phyloP scores from a whole-genome alignment of 768 basidiomycete species.

The Suillus spraguei region DNA sequence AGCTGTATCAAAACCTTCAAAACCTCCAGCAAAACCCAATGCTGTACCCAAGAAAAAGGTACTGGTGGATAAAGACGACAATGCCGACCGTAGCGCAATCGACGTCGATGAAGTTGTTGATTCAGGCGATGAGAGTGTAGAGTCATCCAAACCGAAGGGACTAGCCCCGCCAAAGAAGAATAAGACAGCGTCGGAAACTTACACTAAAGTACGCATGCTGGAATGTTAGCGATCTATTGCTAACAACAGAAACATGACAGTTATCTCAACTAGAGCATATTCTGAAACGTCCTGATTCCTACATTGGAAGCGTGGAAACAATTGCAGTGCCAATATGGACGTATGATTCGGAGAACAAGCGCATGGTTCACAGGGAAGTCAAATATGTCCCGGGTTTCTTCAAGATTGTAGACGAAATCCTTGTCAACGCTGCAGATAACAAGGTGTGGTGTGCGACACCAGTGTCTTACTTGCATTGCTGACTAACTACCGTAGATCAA shows the following conservation, averaged over 20 bases:
- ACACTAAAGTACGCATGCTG: conserved; percentile 71
- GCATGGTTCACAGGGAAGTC: conserved; percentile 81
- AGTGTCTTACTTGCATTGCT: conserved; percentile 18
- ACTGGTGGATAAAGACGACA: conserved; percentile 65
- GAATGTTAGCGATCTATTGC: neutral
- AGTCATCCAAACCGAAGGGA: conserved; percentile 24
- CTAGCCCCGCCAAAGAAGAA: conserved; percentile 53
- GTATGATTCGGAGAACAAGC: conserved; percentile 80
- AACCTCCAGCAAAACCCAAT: conserved; percentile 52
- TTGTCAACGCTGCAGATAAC: conserved; percentile 99
- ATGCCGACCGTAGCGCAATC: conserved; percentile 51
- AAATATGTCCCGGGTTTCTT: conserved; percentile 97
- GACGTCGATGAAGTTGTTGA: conserved; percentile 41
- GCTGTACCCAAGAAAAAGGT: conserved; percentile 68
- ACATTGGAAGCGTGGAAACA: conserved; percentile 95
- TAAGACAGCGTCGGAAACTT: conserved; percentile 89
- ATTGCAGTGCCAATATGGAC: conserved; percentile 93
- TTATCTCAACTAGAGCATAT: conserved; percentile 95
- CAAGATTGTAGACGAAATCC: conserved; percentile 99
- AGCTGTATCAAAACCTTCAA: conserved; percentile 42
- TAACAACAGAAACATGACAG: conserved; percentile 43
- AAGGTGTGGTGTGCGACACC: conserved; percentile 57
- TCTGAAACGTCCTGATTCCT: conserved; percentile 88
- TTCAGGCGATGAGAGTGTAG: conserved; percentile 42
- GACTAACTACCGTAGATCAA: conserved; percentile 67